Base-by-base conservation (phyloP, 169 alveolate genomes). In the Cryptosporidium felis region DNA sequence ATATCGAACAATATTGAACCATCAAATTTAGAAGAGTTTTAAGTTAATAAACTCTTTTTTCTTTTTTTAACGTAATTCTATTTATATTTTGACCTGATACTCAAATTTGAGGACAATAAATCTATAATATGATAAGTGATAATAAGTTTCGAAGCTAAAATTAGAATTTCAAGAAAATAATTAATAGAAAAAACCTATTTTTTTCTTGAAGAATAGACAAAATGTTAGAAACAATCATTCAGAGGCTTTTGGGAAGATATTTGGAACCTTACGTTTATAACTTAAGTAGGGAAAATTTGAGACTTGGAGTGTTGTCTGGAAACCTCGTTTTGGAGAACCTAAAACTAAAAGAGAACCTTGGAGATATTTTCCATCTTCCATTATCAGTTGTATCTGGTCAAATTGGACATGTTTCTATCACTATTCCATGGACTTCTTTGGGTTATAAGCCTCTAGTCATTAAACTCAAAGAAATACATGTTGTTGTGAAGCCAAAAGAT, bases 201-300 rank as follows among this genome's bases (percentile, higher is more conserved):
- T n/a, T n/a, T n/a, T n/a, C n/a, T n/a, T n/a, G n/a, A n/a, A n/a
- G n/a, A n/a, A n/a, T n/a, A n/a, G n/a, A n/a, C n/a, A 40, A 74
- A 56, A 74, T 74, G 85, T 51, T 74, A 9, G 85, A 56, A 74
- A 74, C 85, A 1, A 74, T 74, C 10, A n/a, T 74, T 26, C 85
- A 74, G 53, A 74, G 85, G 41, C 26, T 74, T 21, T 42, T 74
- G 12, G 85, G 85, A 18, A 74, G 85, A 34, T 74, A 74, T 53
- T 74, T 74, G 66, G 85, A 74, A 5, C 85, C 85, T 38, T 74
- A 74, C 56, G 85, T 74, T n/a, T 74, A 74, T 21, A 74, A 74
- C 32, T 53, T 74, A 30, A 74, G 85, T 53, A 65, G 85, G 10
- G 85, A 74, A n/a, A 74, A 74, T 38, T 53, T 74, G 47, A 74